A percentile compares a stretch with the other conserved stretches of the same genome.
Evolutionary conservation across 148 eudicot genomes (phyloP).

Genomic region (Rhododendron mucronatum): DNA sequence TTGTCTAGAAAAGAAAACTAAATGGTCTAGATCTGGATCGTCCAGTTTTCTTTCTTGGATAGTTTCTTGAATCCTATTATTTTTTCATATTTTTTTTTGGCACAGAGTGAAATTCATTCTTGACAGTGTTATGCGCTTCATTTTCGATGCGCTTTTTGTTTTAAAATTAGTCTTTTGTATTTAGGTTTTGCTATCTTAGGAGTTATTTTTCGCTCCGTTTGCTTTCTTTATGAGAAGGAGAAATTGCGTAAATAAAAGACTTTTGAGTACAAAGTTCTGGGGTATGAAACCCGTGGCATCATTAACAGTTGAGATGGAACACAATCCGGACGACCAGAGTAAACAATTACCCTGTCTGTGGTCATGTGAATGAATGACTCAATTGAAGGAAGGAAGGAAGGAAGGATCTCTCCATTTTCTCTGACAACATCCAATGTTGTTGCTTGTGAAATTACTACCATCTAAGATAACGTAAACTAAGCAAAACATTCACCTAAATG

Average conservation of each 20-base stretch:
- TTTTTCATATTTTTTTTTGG: background rate
- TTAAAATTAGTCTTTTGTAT: too few relatives aligned
- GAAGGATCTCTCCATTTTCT: background rate
- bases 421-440: background rate
- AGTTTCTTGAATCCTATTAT: too few relatives aligned
- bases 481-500: background rate
- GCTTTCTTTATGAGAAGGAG: too few relatives aligned
- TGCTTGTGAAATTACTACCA: background rate
- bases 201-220: too few relatives aligned
- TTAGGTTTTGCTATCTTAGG: too few relatives aligned
- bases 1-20: too few relatives aligned
- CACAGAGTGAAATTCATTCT: background rate
- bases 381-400: background rate
- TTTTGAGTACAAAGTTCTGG: background rate
- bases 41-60: too few relatives aligned
- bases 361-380: background rate
- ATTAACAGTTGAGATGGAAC: background rate
- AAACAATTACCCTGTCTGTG: background rate
- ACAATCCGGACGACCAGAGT: background rate
- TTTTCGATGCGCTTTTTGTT: background rate
- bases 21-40: too few relatives aligned
- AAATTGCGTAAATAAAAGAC: too few relatives aligned
- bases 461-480: background rate
- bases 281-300: too few relatives aligned
- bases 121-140: background rate